Base-by-base conservation (phyloP, 2,329 filamentous ascomycete species). In the Trichoderma semiorbis region DNA sequence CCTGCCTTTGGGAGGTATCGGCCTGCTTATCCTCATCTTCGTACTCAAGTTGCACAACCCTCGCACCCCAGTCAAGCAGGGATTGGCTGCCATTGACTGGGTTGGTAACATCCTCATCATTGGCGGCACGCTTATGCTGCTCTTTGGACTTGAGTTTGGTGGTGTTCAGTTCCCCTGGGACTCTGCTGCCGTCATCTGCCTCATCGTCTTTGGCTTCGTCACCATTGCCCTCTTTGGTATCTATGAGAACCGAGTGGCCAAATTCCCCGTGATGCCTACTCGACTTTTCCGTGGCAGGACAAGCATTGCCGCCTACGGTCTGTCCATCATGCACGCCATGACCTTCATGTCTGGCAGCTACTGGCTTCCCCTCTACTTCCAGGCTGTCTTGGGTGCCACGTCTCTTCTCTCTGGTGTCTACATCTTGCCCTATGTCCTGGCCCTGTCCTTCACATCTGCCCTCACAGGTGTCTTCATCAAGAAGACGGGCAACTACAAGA, bases 321-420 rank as follows among this genome's bases (percentile, higher is more conserved):
- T 92, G 57, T 91, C 90, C 75, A 93, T 94, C 81, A 86, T 88
- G 73, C 93, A 97, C 79, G 91, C 91, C 58, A 88, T 91, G 75
- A 89, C 92, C 74, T 95, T 95, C 84, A 94, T 95, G 77, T 88
- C 91, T 0, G 89, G 88, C 34, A 89, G 88, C 73, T 97, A 95
- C 84, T 97, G 92, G 82, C 85, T 97, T 5, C 93, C 93, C 0
- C 86, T 97, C 3, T 97, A 97, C 84, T 95, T 94, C 81, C 93
- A 97, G 81, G 88, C 91, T 66, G 90, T 93, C 66, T 85, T 93
- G 57, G 87, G 91, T 64, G 89, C 89, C 2, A 85, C 87, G 0
- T 91, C 93, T 0, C 87, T 95, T 43, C 83, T 92, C 34, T 92
- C 90, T 1, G 93, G 93, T 64, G 89, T 95, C 63, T 93, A 93